These are phyloP conservation scores for Penicillium sp. DNA, from an alignment of 2,329 filamentous ascomycete species.

Conservation along the genomic window DNA sequence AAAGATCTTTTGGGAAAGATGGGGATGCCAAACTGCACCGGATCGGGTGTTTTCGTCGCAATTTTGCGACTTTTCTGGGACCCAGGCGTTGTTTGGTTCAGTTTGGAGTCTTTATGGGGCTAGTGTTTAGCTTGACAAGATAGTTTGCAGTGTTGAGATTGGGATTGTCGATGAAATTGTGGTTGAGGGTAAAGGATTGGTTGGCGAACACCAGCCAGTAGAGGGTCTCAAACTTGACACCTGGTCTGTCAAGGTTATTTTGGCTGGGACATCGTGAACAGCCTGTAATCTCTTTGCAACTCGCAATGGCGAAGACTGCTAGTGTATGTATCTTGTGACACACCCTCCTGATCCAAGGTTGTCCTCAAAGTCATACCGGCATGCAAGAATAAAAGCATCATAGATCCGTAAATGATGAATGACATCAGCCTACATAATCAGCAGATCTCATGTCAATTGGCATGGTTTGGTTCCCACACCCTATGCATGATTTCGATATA, in stretches of 20 bases:
- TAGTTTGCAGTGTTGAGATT: not conserved
- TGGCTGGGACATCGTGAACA: not conserved
- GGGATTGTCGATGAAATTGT: not conserved
- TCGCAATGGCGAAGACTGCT: not conserved
- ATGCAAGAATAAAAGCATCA: not conserved
- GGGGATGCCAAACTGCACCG: not conserved
- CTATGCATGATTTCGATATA: not conserved
- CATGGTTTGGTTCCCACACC: not conserved
- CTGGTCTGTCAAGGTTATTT: not conserved
- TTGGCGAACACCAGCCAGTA: not conserved
- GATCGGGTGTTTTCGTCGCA: not conserved
- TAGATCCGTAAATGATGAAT: not conserved
- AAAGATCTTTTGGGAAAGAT: not conserved
- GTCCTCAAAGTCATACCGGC: not conserved
- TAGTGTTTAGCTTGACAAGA: not conserved
- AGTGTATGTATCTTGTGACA: not conserved
- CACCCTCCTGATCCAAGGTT: not conserved
- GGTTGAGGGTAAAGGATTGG: not conserved
- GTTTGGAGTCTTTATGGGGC: not conserved
- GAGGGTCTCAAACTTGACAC: not conserved
- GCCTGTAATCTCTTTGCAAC: too few species aligned
- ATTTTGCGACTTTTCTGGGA: not conserved
- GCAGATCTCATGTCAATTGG: not conserved
- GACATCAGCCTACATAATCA: not conserved
- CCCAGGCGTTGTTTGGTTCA: not conserved